Conservation (phyloP, 306 rosid genomes). For the Alnus rubra region DNA sequence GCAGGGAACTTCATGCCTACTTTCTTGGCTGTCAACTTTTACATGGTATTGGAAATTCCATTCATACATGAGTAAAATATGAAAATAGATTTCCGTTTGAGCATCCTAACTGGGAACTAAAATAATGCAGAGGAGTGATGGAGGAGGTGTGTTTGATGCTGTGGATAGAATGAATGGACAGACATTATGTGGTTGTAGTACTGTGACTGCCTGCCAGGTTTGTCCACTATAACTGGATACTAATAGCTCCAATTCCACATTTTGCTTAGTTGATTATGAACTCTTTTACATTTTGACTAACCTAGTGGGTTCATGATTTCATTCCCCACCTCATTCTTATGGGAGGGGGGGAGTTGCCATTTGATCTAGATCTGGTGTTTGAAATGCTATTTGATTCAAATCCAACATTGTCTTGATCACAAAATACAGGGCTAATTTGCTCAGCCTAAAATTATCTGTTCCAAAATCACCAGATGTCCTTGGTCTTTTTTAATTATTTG, state of each 20-base stretch:
- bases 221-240: constrained; percentile 13
- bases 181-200: constrained; percentile 75
- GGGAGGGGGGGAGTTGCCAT: background rate
- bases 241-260: constrained; percentile 7
- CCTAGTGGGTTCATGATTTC: background rate
- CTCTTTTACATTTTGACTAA: background rate
- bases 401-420: background rate
- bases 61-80: background rate
- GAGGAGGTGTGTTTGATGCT: constrained; percentile 86
- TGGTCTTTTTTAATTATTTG: background rate
- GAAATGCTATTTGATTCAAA: background rate
- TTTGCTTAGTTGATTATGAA: constrained; percentile 22
- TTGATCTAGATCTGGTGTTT: background rate
- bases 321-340: no score
- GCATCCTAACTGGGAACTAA: constrained; percentile 30
- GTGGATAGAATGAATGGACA: constrained; percentile 81
- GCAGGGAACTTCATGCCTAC: constrained; percentile 81
- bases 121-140: constrained; percentile 87
- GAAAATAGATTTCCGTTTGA: constrained; percentile 17
- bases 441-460: background rate
- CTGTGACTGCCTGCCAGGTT: constrained; percentile 87
- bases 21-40: constrained; percentile 90
- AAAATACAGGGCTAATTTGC: background rate
- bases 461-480: background rate
- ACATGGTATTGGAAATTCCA: constrained; percentile 63